phyloP scores from a whole-genome alignment of 495 filamentous ascomycete species.

The Penicillium crystallinum region DNA sequence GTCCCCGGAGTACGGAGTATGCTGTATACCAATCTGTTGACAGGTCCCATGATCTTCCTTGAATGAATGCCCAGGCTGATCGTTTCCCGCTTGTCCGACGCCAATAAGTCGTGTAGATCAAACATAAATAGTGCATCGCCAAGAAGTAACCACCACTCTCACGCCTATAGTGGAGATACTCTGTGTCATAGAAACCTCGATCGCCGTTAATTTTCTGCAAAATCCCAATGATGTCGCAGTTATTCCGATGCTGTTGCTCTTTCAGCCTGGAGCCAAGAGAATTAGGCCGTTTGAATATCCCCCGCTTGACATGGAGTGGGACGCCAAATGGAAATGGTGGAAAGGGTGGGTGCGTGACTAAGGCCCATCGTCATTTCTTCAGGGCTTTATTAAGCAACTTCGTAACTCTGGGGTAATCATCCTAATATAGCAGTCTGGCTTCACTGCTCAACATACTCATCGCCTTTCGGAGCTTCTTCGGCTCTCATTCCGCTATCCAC shows the following conservation, averaged over 20 bases:
- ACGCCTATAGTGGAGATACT: constrained; percentile 2
- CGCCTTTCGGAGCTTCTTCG: background rate
- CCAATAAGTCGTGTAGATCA: constrained; percentile 2
- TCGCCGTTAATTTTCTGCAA: background rate
- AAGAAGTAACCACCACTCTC: constrained; percentile 2
- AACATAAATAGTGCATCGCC: constrained; percentile 2
- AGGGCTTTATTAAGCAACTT: constrained; percentile 5
- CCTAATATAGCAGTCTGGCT: background rate
- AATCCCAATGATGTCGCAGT: background rate
- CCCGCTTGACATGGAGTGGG: background rate
- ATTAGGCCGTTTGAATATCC: background rate
- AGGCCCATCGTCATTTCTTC: background rate
- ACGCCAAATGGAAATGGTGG: no score
- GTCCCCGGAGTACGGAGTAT: background rate
- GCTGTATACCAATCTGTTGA: no score
- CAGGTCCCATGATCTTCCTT: background rate
- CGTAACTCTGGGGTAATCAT: constrained; percentile 18
- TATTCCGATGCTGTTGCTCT: background rate
- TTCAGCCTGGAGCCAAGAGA: background rate
- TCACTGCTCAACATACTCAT: background rate
- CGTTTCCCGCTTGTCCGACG: background rate
- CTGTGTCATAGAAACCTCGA: constrained; percentile 9
- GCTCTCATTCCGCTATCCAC: background rate
- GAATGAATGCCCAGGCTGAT: background rate
- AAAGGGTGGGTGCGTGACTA: constrained; percentile 3